Conservation (phyloP, 257 asterid genomes). For the Nyctanthes arbortristis region DNA sequence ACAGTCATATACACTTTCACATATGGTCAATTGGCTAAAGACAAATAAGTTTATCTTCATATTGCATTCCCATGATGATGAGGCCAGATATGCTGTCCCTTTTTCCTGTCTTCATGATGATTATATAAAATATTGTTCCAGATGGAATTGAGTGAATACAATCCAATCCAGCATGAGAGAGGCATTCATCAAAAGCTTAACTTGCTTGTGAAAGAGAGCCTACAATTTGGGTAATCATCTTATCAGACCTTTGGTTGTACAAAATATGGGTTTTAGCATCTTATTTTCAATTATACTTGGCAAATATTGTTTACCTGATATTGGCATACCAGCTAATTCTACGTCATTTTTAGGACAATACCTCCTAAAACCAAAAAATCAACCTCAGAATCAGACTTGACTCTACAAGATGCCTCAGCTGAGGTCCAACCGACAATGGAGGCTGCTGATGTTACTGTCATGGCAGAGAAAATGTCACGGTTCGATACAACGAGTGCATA, state of each 20-base stretch:
- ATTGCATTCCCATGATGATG: constrained; percentile 3
- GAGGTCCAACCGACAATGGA: constrained; percentile 34
- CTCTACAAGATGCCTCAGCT: constrained; percentile 30
- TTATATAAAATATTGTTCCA: constrained; percentile 40
- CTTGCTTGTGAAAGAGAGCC: constrained; percentile 88
- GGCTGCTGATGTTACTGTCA: constrained; percentile 23
- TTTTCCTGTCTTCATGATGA: too few relatives aligned
- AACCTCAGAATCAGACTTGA: constrained; percentile 33
- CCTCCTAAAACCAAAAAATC: constrained; percentile 48
- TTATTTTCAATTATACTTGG: constrained; percentile 9
- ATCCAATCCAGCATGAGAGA: constrained; percentile 78
- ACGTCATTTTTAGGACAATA: constrained; percentile 53
- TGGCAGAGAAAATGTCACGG: constrained; percentile 33
- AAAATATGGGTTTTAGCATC: constrained; percentile 6
- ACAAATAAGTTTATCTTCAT: constrained; percentile 16
- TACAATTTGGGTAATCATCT: constrained; percentile 70
- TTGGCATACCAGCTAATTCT: constrained; percentile 12
- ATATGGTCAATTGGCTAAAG: background rate
- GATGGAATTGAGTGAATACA: constrained; percentile 74
- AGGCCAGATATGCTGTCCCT: too few relatives aligned
- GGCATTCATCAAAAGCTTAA: constrained; percentile 86
- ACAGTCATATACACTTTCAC: too few relatives aligned
- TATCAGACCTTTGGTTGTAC: background rate
- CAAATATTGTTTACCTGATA: background rate
- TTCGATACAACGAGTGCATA: constrained; percentile 28